Evolutionary conservation across 164 flowering plant genomes (phyloP).

Genomic region (Sedum album): DNA sequence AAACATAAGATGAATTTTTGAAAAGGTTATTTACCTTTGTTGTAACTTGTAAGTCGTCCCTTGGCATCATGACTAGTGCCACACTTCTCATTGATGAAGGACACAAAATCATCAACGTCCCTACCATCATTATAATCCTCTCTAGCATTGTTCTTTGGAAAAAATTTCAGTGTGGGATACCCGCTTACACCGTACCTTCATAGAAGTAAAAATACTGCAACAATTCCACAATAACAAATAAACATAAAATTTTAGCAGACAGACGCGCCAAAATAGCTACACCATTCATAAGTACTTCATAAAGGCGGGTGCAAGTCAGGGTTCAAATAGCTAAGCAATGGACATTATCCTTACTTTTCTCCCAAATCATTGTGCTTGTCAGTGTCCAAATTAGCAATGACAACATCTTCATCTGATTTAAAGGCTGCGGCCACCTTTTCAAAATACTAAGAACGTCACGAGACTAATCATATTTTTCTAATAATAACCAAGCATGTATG

Average conservation of each 20-base stretch:
- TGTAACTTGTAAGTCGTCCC: slow-evolving; percentile 73
- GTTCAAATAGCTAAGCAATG: not conserved
- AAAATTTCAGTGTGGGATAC: slow-evolving; percentile 88
- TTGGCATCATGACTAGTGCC: slow-evolving; percentile 88
- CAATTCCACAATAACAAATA: not conserved
- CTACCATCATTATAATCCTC: slow-evolving; percentile 94
- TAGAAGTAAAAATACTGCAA: not conserved
- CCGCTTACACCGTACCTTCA: slow-evolving; percentile 91
- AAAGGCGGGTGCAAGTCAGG: no score
- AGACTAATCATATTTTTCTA: not conserved
- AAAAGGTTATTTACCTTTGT: slow-evolving; percentile 39
- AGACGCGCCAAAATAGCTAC: not conserved
- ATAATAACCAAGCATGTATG: not conserved
- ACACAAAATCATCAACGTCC: slow-evolving; percentile 77
- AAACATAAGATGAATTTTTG: not conserved
- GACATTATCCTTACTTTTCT: slow-evolving; percentile 34
- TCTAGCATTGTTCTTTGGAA: slow-evolving; percentile 86
- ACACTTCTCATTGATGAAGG: slow-evolving; percentile 78
- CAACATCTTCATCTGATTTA: slow-evolving; percentile 68
- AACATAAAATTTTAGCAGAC: not conserved
- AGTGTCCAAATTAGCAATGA: slow-evolving; percentile 91
- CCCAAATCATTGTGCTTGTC: slow-evolving; percentile 73
- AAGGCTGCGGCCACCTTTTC: slow-evolving; percentile 94
- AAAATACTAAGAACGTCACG: slow-evolving; percentile 37
- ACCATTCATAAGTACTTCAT: no score